Evolutionary conservation across 2,329 filamentous ascomycete species (phyloP).

Genomic region (Botrytis paeoniae): DNA sequence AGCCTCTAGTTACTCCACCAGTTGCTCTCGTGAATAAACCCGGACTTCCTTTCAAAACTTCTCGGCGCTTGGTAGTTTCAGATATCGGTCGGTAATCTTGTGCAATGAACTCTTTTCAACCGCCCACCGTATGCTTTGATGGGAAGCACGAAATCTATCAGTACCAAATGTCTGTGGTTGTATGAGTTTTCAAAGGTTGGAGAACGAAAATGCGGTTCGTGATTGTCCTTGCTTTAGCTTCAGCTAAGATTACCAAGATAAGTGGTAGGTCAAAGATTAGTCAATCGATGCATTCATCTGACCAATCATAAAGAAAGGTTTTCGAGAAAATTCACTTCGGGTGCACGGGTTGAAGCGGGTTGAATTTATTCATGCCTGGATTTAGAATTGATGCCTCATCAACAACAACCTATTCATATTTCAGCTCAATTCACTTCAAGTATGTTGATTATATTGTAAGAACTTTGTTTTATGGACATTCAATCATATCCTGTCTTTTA

Average conservation of each 20-base stretch:
- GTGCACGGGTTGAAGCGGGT: neutral
- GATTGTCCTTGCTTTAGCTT: neutral
- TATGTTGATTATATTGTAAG: too few relatives aligned
- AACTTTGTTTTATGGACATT: neutral
- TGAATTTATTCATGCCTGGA: neutral
- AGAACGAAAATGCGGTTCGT: neutral
- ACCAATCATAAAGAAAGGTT: neutral
- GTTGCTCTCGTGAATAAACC: neutral
- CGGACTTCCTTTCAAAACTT: neutral
- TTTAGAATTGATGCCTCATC: neutral
- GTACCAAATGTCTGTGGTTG: neutral
- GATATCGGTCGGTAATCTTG: neutral
- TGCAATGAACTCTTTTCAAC: neutral
- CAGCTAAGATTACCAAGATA: conserved; percentile 10
- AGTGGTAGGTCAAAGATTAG: neutral
- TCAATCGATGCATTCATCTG: neutral
- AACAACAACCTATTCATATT: neutral
- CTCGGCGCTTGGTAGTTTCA: neutral
- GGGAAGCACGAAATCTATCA: neutral
- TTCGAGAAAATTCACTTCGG: neutral
- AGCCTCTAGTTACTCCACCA: neutral
- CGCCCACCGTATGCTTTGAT: neutral
- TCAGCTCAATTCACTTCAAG: neutral
- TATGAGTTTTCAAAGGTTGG: neutral
- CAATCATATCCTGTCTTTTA: conserved; percentile 21